Percentiles rank a stretch among this genome's conserved stretches.
These are phyloP conservation scores for Cyberlindnera mississippiensis DNA, from an alignment of 805 yeast genomes.

Conservation along the genomic window DNA sequence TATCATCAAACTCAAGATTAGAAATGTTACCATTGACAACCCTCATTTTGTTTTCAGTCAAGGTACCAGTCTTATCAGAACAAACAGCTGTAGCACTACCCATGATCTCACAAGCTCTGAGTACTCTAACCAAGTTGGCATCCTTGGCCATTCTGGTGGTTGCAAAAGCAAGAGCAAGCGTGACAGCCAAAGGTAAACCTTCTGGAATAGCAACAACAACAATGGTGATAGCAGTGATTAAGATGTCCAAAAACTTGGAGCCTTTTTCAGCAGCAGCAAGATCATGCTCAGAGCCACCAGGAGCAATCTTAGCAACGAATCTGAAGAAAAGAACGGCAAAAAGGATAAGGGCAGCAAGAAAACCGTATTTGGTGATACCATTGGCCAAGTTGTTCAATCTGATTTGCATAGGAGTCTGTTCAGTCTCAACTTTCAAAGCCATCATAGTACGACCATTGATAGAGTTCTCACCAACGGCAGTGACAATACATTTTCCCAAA, in stretches of 20 bases:
- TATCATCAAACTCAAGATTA: slow-evolving; percentile 49
- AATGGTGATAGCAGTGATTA: slow-evolving; percentile 88
- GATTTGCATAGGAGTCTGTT: slow-evolving; percentile 84
- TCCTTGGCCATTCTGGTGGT: slow-evolving; percentile 97
- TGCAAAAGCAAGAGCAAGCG: slow-evolving; percentile 94
- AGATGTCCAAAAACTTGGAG: slow-evolving; percentile 72
- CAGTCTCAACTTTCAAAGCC: slow-evolving; percentile 69
- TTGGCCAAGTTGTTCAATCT: slow-evolving; percentile 81
- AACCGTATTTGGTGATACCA: slow-evolving; percentile 93
- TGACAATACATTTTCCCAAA: slow-evolving; percentile 77
- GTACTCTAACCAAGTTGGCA: slow-evolving; percentile 90
- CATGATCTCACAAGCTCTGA: slow-evolving; percentile 96
- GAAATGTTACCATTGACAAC: slow-evolving; percentile 79
- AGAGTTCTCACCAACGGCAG: slow-evolving; percentile 88
- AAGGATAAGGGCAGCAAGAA: slow-evolving; percentile 76
- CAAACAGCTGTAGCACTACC: slow-evolving; percentile 97
- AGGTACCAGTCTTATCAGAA: slow-evolving; percentile 96
- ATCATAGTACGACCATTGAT: slow-evolving; percentile 90
- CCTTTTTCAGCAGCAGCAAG: slow-evolving; percentile 72
- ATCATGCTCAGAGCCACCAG: slow-evolving; percentile 42
- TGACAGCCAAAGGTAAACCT: slow-evolving; percentile 96
- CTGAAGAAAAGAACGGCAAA: slow-evolving; percentile 77
- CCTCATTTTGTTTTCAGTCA: slow-evolving; percentile 91
- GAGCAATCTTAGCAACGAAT: slow-evolving; percentile 59
- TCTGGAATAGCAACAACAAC: slow-evolving; percentile 99